Evolutionary conservation across 495 filamentous ascomycete genomes (phyloP), one percentile per base, ranked within the genome.

Genomic region (Patellaria atrata): DNA sequence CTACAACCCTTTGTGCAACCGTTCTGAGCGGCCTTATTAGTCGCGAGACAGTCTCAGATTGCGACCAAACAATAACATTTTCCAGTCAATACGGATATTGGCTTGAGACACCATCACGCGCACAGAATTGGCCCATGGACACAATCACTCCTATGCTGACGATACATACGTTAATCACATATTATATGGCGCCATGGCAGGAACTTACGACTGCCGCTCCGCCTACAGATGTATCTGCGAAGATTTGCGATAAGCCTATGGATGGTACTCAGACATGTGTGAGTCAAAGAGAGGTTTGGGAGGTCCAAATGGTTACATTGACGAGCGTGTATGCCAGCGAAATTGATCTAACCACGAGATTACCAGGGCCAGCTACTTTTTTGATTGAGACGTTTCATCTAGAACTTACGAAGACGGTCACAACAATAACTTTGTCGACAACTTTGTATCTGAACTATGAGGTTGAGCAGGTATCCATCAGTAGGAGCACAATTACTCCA

Each of bases 31-130:
- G 41, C 9, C 38, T 58, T 11, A 42, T 28, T 2, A 43, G 40
- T 11, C 44, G 32, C 18, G 37, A 51, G 22, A 41, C 45, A 1
- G 44, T 58, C 24, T 43, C 53, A 7, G 33, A 51, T 20, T 56
- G 55, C 40, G 38, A 39, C 14, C 48, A 58, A 22, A 34, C 54
- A 13, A 44, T 58, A 29, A 56, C 55, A 4, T 58, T 56, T 41
- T 56, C 53, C 5, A 56, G 43, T 37, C 41, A 55, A 9, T 51
- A 40, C 23, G 55, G 50, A 3, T 54, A 47, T 40, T 36, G 24
- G 4, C 32, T 56, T 1, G 41, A 41, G 8, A 47, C 40, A 9
- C 45, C 54, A 6, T 48, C 47, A 3, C 41, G 43, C 9, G 39
- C 39, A n/a, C 30, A 33, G n/a, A 30, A 15, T 8, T 25, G 11